Evolutionary conservation across 129 eudicot species (phyloP), one percentile per base, ranked within the genome.

Genomic region (Arctium minus): DNA sequence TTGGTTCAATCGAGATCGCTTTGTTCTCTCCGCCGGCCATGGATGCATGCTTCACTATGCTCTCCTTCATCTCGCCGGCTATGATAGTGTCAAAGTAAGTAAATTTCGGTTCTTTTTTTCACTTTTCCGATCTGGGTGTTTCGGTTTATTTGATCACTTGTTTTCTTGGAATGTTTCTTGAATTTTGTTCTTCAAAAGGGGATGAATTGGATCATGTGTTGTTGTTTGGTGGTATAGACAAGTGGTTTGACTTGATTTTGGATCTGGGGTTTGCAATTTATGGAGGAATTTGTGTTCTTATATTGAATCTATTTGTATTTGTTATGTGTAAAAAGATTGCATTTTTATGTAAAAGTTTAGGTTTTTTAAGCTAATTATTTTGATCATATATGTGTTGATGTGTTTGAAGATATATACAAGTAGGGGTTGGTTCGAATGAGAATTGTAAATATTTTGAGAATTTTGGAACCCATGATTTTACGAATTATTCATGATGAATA

Each of bases 41-140:
- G 93, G 93, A 2, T 90, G 93, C 74, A 90, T 90, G 93, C 67
- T 90, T 12, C 93, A 87, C 42, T 90, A 90, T 80, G 93, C 93
- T 39, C 73, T 90, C 32, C 91, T 90, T 56, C 87, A 90, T 74
- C 50, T 90, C 2, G 90, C 94, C 84, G 94, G 94, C 10, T 90
- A 88, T 37, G 94, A 88, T 22, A 83, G 88, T 81, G 90, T 90
- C 70, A 74, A 80, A 84, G 91, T 88, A 77, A 32, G 11, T 2
- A 6, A 33, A 0, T 3, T 67, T 56, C 33, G 0, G 8, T 15
- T 50, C 3, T 0, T 46, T 4, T 17, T 8, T 2, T 32, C n/a
- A 8, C 27, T 9, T 36, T 73, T 29, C 36, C 44, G 33, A 29
- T 29, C 30, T 79, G 15, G 33, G 12, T 69, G 5, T 69, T 69